Conservation (phyloP, 306 rosid genomes). For the Potentilla sterilis region DNA sequence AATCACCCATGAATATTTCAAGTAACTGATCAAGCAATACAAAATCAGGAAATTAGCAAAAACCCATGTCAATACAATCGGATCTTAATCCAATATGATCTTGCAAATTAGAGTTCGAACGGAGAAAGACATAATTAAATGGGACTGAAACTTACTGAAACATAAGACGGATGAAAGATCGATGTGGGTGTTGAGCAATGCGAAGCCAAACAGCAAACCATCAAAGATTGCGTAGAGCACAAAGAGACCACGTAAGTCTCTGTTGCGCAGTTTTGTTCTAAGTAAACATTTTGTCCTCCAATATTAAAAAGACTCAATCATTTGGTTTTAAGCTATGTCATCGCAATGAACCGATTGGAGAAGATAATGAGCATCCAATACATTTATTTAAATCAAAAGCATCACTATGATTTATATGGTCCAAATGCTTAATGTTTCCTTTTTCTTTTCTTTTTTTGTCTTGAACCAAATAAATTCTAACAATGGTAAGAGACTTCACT, state of each 20-base stretch:
- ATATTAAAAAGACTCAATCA: constrained; percentile 7
- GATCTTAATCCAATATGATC: constrained; percentile 12
- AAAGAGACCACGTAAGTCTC: neutral
- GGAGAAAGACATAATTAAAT: neutral
- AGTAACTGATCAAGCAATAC: neutral
- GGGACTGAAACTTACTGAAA: constrained; percentile 7
- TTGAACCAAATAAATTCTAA: neutral
- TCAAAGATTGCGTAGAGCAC: constrained; percentile 15
- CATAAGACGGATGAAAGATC: neutral
- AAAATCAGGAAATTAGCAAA: constrained; percentile 2
- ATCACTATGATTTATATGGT: neutral
- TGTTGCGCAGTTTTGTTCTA: neutral
- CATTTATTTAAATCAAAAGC: neutral
- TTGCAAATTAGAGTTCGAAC: neutral
- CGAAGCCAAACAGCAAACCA: neutral
- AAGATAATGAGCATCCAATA: neutral
- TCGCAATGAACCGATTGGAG: neutral
- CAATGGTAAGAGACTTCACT: neutral
- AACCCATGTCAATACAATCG: neutral
- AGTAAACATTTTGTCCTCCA: neutral
- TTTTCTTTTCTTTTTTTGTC: neutral
- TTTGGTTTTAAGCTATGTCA: constrained; percentile 3
- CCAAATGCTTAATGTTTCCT: neutral
- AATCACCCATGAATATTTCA: neutral
- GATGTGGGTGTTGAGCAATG: constrained; percentile 10